Evolutionary conservation across 306 rosid genomes (phyloP), one percentile per base, ranked within the genome.

Genomic region (Dicorynia guianensis): DNA sequence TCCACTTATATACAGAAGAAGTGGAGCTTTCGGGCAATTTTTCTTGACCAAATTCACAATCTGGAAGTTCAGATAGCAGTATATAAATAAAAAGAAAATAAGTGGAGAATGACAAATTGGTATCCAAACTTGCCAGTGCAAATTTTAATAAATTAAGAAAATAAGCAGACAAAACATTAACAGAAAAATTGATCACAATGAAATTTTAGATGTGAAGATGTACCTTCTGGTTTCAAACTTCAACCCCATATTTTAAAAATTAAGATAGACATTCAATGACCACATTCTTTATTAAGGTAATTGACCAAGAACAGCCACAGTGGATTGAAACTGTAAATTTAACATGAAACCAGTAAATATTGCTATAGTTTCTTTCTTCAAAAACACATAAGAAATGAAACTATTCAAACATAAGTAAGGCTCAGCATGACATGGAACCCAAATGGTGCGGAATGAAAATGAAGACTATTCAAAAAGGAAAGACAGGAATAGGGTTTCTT

Each of bases 1-100:
- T 80, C 98, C 98, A 60, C 92, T 95, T 64, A 95, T 95, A 85
- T 95, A 95, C 14, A 95, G 89, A 84, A 92, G 97, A 79, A 95
- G 87, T 43, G 97, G 97, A 39, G 90, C 85, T 67, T 82, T 76
- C 1, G 97, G 98, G 80, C 93, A 92, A 69, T 76, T 92, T 30
- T 72, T 78, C 85, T 88, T 87, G 73, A 92, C 90, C 65, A 57
- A 76, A 80, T 79, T 81, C 74, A 95, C 96, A 61, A 95, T 89
- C 98, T 95, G 91, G 79, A 86, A 80, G 47, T 59, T 39, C 56
- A 82, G 42, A 68, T 76, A 44, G 59, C 42, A 71, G 15, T 2
- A 4, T 40, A 19, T 69, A 52, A 66, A 48, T 4, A 76, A 20
- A 64, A 14, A 35, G 69, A 61, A 47, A 69, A 54, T 63, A 52